These are phyloP conservation scores for Coelastrella sp. DNA, from an alignment of 139 green algal species.

Conservation along the genomic window DNA sequence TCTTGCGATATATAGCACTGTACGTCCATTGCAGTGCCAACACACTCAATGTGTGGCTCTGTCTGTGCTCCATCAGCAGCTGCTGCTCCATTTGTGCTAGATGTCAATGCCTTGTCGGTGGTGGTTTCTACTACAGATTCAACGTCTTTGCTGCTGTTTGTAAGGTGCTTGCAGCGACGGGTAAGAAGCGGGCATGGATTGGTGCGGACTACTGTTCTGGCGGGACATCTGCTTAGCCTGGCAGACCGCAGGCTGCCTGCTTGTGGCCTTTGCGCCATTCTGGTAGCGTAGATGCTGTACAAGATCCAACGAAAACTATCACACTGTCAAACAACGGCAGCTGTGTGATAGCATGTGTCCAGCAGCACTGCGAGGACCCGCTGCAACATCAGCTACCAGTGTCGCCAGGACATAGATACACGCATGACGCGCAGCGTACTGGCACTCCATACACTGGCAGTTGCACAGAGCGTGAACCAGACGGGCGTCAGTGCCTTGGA, in stretches of 20 bases:
- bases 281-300: too few relatives aligned
- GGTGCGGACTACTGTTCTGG: background rate
- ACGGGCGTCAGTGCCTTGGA: background rate
- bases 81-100: background rate
- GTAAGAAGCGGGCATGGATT: background rate
- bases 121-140: background rate
- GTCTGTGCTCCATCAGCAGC: too few relatives aligned
- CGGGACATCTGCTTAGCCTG: too few relatives aligned
- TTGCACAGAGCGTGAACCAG: background rate
- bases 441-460: background rate
- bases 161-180: background rate
- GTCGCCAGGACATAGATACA: too few relatives aligned
- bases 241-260: too few relatives aligned
- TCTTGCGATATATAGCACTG: conserved; percentile 49
- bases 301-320: too few relatives aligned
- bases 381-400: too few relatives aligned
- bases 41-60: conserved; percentile 52
- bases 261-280: too few relatives aligned
- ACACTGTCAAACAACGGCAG: too few relatives aligned
- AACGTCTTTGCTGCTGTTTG: background rate
- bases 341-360: too few relatives aligned
- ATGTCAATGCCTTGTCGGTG: background rate
- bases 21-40: conserved; percentile 63
- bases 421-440: background rate
- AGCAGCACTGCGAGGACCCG: too few relatives aligned